phyloP scores from a whole-genome alignment of 2,329 filamentous ascomycete species.

The Talaromyces rugulosus region DNA sequence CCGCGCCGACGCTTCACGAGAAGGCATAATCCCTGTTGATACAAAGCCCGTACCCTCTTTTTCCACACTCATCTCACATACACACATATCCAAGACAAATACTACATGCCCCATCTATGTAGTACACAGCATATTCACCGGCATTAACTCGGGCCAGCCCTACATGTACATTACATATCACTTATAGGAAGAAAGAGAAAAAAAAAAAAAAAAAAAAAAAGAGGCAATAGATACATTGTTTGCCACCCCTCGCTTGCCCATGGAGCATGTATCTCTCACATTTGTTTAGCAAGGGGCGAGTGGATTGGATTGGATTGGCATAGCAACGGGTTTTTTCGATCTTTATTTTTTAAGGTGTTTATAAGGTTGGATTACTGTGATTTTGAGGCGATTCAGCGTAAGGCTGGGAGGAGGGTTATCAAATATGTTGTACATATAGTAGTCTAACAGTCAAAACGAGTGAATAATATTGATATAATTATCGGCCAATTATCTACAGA shows the following conservation, averaged over 20 bases:
- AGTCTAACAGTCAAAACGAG: background rate
- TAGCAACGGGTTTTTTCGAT: background rate
- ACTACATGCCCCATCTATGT: no score
- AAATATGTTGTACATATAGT: background rate
- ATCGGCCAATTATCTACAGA: background rate
- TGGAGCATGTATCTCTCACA: background rate
- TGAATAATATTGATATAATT: background rate
- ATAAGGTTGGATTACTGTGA: no score
- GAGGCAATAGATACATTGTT: background rate
- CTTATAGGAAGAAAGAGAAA: background rate
- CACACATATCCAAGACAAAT: background rate
- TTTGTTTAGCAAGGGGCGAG: background rate
- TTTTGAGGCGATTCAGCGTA: background rate
- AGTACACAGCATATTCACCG: background rate
- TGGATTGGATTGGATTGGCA: background rate
- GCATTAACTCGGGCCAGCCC: background rate
- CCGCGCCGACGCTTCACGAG: background rate
- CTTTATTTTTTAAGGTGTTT: background rate
- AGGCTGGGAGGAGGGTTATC: background rate
- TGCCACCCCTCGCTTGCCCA: background rate
- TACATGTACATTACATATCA: background rate
- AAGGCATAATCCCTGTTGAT: background rate
- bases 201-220: no score
- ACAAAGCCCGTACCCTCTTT: background rate
- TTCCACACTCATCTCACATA: background rate